Base-by-base conservation (phyloP, 2,329 filamentous ascomycete genomes). In the Ilyonectria destructans region DNA sequence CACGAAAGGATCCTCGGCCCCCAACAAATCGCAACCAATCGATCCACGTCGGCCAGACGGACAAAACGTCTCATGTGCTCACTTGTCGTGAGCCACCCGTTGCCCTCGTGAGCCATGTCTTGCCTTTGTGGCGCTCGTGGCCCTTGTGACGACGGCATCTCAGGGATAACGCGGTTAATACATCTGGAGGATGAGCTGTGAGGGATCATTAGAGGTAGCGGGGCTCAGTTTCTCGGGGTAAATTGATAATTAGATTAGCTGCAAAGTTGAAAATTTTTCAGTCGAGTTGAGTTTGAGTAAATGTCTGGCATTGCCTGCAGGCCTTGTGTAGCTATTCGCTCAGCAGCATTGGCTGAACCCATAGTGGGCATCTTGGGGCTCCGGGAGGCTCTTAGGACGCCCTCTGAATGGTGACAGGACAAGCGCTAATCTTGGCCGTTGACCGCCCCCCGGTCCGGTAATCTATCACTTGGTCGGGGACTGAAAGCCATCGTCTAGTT, bases 1-100 rank as follows among this genome's bases (percentile, higher is more conserved):
- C 67, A 63, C 58, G 51, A 62, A 66, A 65, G 58, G 48, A 65
- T 62, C 73, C 71, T 74, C 69, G 69, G 71, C 59, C 69, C 64
- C 61, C 68, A 69, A 73, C 72, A 73, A 73, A 69, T 69, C 68
- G 52, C 51, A 46, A 40, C 40, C 54, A 40, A 43, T 61, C 33
- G 33, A 61, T 52, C 26, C 48, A 43, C 31, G 31, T 7, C 17
- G 29, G 43, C 62, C 40, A 55, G 49, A 31, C 29, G 49, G 26
- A 52, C 43, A 56, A 21, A 40, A 57, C 21, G 51, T 12, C 45
- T 60, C 51, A 51, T 19, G 45, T 61, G 51, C 51, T 43, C 57
- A 8, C 31, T 55, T 35, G 49, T 19, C 43, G 26, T 58, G 55
- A 15, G 37, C 62, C 55, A 64, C 26, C 43, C 43, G 21, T 58